Conservation (phyloP, 2,329 filamentous ascomycete genomes). For the Exophiala phaeomuriformis region DNA sequence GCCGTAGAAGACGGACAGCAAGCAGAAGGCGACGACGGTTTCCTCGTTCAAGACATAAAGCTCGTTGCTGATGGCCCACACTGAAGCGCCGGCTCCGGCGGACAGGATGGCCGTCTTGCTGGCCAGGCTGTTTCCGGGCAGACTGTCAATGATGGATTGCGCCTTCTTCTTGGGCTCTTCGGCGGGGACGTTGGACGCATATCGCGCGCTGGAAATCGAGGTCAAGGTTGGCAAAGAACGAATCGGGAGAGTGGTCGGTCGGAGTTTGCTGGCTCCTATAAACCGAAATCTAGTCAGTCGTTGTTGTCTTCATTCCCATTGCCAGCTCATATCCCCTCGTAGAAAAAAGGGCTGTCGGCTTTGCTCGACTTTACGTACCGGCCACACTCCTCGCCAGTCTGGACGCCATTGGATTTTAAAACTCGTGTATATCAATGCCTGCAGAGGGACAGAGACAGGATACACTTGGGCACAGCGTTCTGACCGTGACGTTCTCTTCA, state of each 20-base stretch:
- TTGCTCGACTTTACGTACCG: slow-evolving; percentile 50
- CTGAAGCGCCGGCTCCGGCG: slow-evolving; percentile 77
- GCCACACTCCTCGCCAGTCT: slow-evolving; percentile 91
- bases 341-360: slow-evolving; percentile 39
- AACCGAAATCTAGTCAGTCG: slow-evolving; percentile 31
- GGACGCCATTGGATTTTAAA: slow-evolving; percentile 72
- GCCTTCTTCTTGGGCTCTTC: slow-evolving; percentile 96
- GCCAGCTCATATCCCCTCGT: neutral
- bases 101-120: slow-evolving; percentile 98
- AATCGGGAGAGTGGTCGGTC: slow-evolving; percentile 52
- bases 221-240: slow-evolving; percentile 63
- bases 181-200: slow-evolving; percentile 67
- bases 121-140: slow-evolving; percentile 84
- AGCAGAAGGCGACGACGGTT: slow-evolving; percentile 84
- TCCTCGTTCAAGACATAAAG: slow-evolving; percentile 99
- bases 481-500: neutral
- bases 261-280: slow-evolving; percentile 81
- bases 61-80: slow-evolving; percentile 98
- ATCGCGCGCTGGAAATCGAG: slow-evolving; percentile 48
- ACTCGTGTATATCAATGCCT: slow-evolving; percentile 21
- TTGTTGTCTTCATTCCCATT: slow-evolving; percentile 1
- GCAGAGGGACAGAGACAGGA: neutral
- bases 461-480: neutral
- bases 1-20: slow-evolving; percentile 86
- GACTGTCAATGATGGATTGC: slow-evolving; percentile 84